A percentile compares a stretch with the other conserved stretches of the same genome.
Evolutionary conservation across 2,329 filamentous ascomycete genomes (phyloP).

Genomic region (Aspergillus novoparasiticus): DNA sequence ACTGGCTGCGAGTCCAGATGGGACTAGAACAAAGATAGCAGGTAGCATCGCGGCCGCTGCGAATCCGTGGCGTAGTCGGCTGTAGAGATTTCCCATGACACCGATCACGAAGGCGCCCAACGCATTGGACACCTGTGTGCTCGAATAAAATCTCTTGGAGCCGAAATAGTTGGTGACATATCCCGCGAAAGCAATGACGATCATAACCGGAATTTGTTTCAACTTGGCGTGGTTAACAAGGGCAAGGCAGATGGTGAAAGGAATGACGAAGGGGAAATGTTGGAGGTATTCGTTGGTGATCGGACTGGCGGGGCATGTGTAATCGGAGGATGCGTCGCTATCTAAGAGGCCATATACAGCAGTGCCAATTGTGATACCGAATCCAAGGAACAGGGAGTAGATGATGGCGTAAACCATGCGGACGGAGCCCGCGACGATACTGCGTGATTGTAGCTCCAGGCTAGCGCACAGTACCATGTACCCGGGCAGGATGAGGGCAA

Average conservation of each 20-base stretch:
- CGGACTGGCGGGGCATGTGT: constrained; percentile 54
- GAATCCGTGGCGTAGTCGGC: constrained; percentile 71
- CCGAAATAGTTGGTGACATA: constrained; percentile 79
- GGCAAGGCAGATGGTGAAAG: constrained; percentile 74
- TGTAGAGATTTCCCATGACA: constrained; percentile 80
- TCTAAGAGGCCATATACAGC: constrained; percentile 66
- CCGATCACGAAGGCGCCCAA: constrained; percentile 78
- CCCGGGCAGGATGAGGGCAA: constrained; percentile 72
- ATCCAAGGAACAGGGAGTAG: constrained; percentile 72
- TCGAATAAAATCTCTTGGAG: constrained; percentile 67
- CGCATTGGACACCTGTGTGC: constrained; percentile 76
- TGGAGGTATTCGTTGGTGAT: constrained; percentile 51
- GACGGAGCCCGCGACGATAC: constrained; percentile 72
- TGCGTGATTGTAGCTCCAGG: constrained; percentile 70
- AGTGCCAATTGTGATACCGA: constrained; percentile 70
- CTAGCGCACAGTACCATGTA: constrained; percentile 65
- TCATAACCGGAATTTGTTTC: constrained; percentile 78
- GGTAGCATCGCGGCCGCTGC: constrained; percentile 86
- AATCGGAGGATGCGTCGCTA: constrained; percentile 53
- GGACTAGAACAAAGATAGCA: constrained; percentile 76
- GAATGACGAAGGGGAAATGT: constrained; percentile 73
- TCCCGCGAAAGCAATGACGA: constrained; percentile 71
- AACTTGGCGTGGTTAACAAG: constrained; percentile 83
- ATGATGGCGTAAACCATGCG: constrained; percentile 76
- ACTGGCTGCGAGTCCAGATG: constrained; percentile 61